These are phyloP conservation scores for Lactarius trivialis DNA, from an alignment of 768 basidiomycete genomes.

Conservation along the genomic window DNA sequence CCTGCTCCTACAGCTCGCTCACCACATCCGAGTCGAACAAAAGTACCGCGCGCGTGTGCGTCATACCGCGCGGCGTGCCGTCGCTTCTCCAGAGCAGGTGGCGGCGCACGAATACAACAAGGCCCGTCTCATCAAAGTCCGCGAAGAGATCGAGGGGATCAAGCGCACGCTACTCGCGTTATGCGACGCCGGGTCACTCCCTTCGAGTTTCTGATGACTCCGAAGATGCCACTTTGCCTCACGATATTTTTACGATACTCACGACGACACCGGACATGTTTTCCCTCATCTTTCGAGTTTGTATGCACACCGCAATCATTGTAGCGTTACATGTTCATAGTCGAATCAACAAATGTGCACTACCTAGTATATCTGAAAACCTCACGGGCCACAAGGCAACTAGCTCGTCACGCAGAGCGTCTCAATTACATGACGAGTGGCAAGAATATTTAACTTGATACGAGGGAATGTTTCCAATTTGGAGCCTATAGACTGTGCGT, in stretches of 20 bases:
- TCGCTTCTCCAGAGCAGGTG: constrained; percentile 9
- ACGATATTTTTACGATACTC: background rate
- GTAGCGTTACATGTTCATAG: background rate
- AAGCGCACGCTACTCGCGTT: background rate
- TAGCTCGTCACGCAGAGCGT: background rate
- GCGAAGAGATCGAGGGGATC: constrained; percentile 9
- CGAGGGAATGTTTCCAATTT: background rate
- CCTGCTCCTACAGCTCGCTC: constrained; percentile 10
- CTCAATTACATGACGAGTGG: background rate
- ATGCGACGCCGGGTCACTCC: too few species aligned
- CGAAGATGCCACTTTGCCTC: background rate
- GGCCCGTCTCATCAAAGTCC: background rate
- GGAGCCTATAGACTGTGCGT: background rate
- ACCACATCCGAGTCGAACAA: constrained; percentile 13
- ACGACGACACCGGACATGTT: background rate
- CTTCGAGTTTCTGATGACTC: background rate
- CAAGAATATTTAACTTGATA: background rate
- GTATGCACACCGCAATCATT: background rate
- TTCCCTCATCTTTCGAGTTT: background rate
- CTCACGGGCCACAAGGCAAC: background rate
- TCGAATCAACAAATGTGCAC: background rate
- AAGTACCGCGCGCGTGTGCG: constrained; percentile 15
- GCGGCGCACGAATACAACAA: constrained; percentile 8
- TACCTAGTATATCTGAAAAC: background rate
- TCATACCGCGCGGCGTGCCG: constrained; percentile 3